Percentiles rank a stretch among this genome's conserved stretches.
phyloP scores from a whole-genome alignment of 495 filamentous ascomycete species.

The Podospora sp. region DNA sequence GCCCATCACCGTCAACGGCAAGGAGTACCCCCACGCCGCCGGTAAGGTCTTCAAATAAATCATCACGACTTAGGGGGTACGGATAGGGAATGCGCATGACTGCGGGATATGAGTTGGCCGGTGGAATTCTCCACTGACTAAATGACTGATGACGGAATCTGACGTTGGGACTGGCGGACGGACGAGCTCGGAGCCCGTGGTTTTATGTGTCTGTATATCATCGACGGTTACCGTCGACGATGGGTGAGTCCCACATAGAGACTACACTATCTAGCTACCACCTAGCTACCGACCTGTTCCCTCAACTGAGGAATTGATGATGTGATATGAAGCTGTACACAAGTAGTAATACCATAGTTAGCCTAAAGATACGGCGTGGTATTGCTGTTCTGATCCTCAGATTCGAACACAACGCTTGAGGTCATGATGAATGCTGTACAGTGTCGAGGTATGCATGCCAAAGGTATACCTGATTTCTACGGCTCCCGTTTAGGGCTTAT shows the following conservation, averaged over 20 bases:
- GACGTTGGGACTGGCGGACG: slow-evolving; percentile 28
- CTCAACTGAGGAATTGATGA: not conserved
- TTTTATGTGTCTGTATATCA: slow-evolving; percentile 32
- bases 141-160: slow-evolving; percentile 41
- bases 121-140: too few relatives aligned
- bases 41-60: slow-evolving; percentile 99
- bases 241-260: slow-evolving; percentile 33
- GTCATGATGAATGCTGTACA: too few relatives aligned
- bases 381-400: not conserved
- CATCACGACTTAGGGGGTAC: slow-evolving; percentile 10
- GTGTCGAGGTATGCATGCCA: too few relatives aligned
- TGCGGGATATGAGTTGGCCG: too few relatives aligned
- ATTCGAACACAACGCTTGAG: too few relatives aligned
- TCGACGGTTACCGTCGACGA: slow-evolving; percentile 27
- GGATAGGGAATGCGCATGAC: slow-evolving; percentile 28
- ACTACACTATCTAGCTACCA: slow-evolving; percentile 8
- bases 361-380: not conserved
- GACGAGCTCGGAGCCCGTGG: slow-evolving; percentile 29
- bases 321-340: slow-evolving; percentile 15
- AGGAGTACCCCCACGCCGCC: slow-evolving; percentile 69
- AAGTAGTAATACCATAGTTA: not conserved
- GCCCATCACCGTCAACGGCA: slow-evolving; percentile 73
- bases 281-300: not conserved
- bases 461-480: too few relatives aligned
- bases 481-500: too few relatives aligned